phyloP scores from a whole-genome alignment of 148 eudicot species.

The Selenicereus undatus region DNA sequence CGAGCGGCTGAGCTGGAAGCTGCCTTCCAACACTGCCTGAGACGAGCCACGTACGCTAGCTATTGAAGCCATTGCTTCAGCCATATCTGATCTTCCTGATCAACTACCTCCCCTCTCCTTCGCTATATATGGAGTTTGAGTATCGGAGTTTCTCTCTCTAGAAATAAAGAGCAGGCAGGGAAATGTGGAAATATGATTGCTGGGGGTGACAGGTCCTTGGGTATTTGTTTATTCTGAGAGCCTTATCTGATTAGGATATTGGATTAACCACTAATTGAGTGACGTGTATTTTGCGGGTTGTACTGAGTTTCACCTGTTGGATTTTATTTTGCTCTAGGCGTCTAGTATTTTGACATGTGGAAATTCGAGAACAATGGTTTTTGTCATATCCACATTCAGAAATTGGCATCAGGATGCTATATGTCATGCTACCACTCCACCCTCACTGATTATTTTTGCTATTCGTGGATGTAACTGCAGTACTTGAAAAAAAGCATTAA shows the following conservation, averaged over 20 bases:
- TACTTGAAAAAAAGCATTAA: too few relatives aligned
- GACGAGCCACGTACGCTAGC: constrained; percentile 62
- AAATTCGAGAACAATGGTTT: not conserved
- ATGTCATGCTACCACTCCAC: not conserved
- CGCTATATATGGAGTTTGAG: not conserved
- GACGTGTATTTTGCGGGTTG: constrained; percentile 19
- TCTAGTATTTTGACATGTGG: constrained; percentile 8
- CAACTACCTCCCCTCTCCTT: not conserved
- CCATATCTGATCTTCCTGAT: constrained; percentile 31
- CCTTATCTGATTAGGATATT: constrained; percentile 46
- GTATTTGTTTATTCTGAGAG: constrained; percentile 22
- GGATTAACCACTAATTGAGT: constrained; percentile 16
- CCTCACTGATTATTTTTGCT: too few relatives aligned
- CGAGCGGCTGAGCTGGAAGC: constrained; percentile 58
- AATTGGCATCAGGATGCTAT: not conserved
- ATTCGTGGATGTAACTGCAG: too few relatives aligned
- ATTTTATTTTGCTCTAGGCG: constrained; percentile 19
- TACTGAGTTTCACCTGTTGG: constrained; percentile 10
- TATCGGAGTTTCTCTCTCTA: not conserved
- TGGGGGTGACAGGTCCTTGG: constrained; percentile 20
- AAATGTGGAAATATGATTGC: constrained; percentile 27
- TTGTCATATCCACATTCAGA: not conserved
- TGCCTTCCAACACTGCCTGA: constrained; percentile 67
- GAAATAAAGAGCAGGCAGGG: not conserved
- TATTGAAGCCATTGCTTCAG: constrained; percentile 91